Evolutionary conservation across 2,329 filamentous ascomycete genomes (phyloP), one percentile per base, ranked within the genome.

Genomic region (Diatrype stigma): DNA sequence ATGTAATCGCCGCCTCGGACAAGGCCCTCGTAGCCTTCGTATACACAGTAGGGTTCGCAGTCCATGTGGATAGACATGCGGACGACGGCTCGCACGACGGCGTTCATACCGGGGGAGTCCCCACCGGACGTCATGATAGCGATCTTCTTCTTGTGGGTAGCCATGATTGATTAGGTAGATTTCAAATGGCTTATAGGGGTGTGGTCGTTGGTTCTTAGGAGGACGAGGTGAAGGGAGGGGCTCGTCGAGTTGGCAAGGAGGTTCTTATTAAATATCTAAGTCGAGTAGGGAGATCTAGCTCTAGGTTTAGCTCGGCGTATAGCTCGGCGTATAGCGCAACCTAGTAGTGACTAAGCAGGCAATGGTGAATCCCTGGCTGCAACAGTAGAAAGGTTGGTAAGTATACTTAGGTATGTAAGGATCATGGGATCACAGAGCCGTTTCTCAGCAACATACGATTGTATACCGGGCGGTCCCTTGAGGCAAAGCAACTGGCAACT

Each of bases 31-130:
- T 99, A 99, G 54, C 94, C 94, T 71, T 97, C 94, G 71, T 93
- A 94, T 67, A 94, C 77, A 61, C 86, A 89, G 63, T 82, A 94
- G 54, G 87, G 80, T 62, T 92, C 88, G 66, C 89, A 93, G 55
- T 82, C 86, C 70, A 89, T 82, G 70, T 94, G 85, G 60, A 97
- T 90, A 47, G 91, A 84, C 81, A 91, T 96, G 60, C 94, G 88
- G 52, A 99, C 89, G 26, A 96, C 89, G 46, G 92, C 90, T 55
- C 92, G 84, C 35, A 96, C 90, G 34, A 89, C 89, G 54, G 85
- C 90, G 71, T 94, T 96, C 92, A 96, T 96, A 68, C 92, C 92
- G 2, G 90, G 92, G 59, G 90, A 90, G 78, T 96, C 92, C 65
- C 92, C 92, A 66, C 92, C 92, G 60, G 89, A 95, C 65, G 92